Conservation (phyloP, 2,329 filamentous ascomycete genomes). For the Epichloe elymi region DNA sequence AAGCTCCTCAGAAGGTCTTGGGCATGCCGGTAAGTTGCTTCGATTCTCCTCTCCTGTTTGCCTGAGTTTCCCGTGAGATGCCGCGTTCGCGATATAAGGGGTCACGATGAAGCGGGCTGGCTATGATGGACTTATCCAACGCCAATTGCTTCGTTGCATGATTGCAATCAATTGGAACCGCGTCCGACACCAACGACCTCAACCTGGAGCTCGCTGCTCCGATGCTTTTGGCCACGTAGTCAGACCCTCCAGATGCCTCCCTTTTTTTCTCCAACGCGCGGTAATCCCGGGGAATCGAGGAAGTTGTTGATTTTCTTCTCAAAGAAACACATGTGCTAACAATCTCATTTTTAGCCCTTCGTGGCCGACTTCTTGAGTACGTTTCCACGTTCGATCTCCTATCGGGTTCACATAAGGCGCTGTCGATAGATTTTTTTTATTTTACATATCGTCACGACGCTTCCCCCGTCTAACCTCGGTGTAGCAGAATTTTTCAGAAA, state of each 20-base stretch:
- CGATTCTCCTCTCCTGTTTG: background rate
- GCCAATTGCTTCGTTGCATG: constrained; percentile 10
- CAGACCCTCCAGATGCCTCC: background rate
- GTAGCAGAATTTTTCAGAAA: constrained; percentile 4
- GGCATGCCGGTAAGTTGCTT: constrained; percentile 51
- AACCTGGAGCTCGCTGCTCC: background rate
- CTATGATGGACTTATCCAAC: constrained; percentile 2
- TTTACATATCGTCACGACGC: background rate
- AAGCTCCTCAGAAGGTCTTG: constrained; percentile 44
- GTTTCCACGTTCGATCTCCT: constrained; percentile 28
- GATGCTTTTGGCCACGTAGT: background rate
- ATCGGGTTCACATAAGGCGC: background rate
- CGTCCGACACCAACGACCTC: background rate
- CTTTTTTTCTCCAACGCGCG: background rate
- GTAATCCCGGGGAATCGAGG: constrained; percentile 2
- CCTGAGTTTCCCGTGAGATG: constrained; percentile 12
- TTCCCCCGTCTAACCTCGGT: background rate
- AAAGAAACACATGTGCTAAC: constrained; percentile 19
- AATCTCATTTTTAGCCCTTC: constrained; percentile 54
- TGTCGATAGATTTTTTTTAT: background rate
- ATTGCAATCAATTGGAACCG: background rate
- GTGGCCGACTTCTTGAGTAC: constrained; percentile 97
- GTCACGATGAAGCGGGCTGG: constrained; percentile 1
- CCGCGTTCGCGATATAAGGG: constrained; percentile 17
- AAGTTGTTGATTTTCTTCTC: constrained; percentile 4